These are phyloP conservation scores for rapeseed (Brassica napus) DNA, from an alignment of 345 rosid species.

Conservation along the genomic window Da-Ae NC_063448.1:7600501-7601000, in stretches of 20 bases:
- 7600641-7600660: constrained; percentile 35
- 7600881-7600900: not conserved
- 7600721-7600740: constrained; percentile 23
- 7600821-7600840: not conserved
- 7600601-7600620: constrained; percentile 13
- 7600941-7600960: constrained; percentile 16
- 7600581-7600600: constrained; percentile 6
- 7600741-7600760: constrained; percentile 25
- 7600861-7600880: not conserved
- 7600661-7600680: constrained; percentile 32
- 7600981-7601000: constrained; percentile 19
- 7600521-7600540: constrained; percentile 29
- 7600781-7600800: not conserved
- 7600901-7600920: not conserved
- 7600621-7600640: constrained; percentile 38
- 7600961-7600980: constrained; percentile 14
- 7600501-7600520: constrained; percentile 33
- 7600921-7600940: constrained; percentile 14
- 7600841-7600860: not conserved
- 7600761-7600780: constrained; percentile 13
- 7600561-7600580: not conserved
- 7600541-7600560: constrained; percentile 32
- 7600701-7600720: constrained; percentile 14
- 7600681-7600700: constrained; percentile 34
- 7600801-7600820: not conserved